Base-by-base conservation (phyloP, 192 early-diverging fungal genomes). In the Coemansia sp. region DNA sequence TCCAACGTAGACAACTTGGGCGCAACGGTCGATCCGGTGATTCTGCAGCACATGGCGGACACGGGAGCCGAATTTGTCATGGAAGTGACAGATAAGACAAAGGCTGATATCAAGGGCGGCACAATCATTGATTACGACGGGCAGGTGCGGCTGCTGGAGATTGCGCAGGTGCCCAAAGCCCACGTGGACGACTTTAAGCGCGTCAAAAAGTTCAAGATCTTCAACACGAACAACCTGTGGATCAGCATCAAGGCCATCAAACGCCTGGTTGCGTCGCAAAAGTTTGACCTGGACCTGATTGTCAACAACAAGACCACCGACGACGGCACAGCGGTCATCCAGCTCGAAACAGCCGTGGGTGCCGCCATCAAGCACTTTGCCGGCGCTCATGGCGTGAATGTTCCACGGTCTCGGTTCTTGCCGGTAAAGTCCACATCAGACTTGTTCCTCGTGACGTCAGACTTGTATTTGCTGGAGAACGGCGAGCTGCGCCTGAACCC, bases 141-240 rank as follows among this genome's bases (percentile, higher is more conserved):
- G 23, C 82, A 85, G 59, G 88, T 99, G 64, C 89, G 94, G 35
- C 85, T 99, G 37, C 84, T 98, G 8, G 97, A 99, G 83, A 94
- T 99, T 73, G 97, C 97, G 9, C 97, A 99, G 84, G 97, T 99
- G n/a, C 95, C 97, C 24, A 76, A 88, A 59, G 94, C 94, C 60
- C 92, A 97, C 66, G 91, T 95, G 14, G 95, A 99, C 72, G 97
- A 99, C 69, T 99, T 99, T 75, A 99, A 99, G 83, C 92, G 90
- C 52, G 87, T 99, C 83, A 99, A 98, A 79, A 99, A 99, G 83
- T 99, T 99, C 88, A 93, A 96, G 88, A 97, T 98, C 74, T 98
- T 98, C 85, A 98, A 98, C 87, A 98, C 96, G 57, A 94, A 93
- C 84, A 94, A 94, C 75, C 66, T 92, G 72, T 94, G 91, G 91